These are phyloP conservation scores for Yarrowia sp. DNA, from an alignment of 805 yeast species.

Conservation along the genomic window DNA sequence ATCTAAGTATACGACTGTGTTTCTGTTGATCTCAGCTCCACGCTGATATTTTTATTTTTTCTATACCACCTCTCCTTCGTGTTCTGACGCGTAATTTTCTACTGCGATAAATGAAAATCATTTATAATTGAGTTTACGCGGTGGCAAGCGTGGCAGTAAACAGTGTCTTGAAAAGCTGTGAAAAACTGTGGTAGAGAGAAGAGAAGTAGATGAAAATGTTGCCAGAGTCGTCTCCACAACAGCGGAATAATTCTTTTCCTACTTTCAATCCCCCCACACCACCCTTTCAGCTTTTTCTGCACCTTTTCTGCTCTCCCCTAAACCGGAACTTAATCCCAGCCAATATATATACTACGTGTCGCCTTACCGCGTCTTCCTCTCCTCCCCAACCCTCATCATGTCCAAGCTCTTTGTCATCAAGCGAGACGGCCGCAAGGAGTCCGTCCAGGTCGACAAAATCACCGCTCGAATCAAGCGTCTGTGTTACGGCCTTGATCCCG, in stretches of 20 bases:
- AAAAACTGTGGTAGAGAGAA: not conserved
- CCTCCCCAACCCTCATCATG: constrained; percentile 30
- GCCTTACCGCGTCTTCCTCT: constrained; percentile 16
- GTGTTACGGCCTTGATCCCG: constrained; percentile 91
- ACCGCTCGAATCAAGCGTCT: constrained; percentile 93
- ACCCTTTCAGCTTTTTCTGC: too few relatives aligned
- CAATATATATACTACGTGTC: constrained; percentile 34
- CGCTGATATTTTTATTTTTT: not conserved
- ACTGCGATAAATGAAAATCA: constrained; percentile 28
- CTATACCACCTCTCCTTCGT: too few relatives aligned
- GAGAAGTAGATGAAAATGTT: too few relatives aligned
- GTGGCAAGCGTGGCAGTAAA: constrained; percentile 12
- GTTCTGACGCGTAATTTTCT: constrained; percentile 1
- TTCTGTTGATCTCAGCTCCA: too few relatives aligned
- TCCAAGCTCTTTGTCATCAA: constrained; percentile 77
- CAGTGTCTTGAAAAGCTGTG: too few relatives aligned
- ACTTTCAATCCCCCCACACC: too few relatives aligned
- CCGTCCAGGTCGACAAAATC: constrained; percentile 94
- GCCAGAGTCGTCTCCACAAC: too few relatives aligned
- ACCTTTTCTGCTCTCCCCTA: constrained; percentile 2
- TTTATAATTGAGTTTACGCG: constrained; percentile 37
- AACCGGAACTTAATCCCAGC: constrained; percentile 14
- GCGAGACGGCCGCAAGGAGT: constrained; percentile 94
- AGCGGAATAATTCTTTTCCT: too few relatives aligned
- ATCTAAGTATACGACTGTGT: too few relatives aligned